Conservation (phyloP, 106 monocot species). For the Acorus calamus region DNA sequence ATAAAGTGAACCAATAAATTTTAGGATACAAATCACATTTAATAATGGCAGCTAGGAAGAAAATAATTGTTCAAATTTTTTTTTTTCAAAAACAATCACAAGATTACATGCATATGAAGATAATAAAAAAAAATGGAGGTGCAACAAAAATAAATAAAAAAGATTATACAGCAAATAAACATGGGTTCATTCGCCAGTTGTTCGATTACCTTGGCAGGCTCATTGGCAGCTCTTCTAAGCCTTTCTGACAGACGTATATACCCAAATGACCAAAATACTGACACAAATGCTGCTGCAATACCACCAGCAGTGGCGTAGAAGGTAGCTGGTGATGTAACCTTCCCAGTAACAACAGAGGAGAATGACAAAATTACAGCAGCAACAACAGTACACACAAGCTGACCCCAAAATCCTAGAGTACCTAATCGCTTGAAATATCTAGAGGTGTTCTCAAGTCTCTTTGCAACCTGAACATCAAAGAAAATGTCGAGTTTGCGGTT, state of each 20-base stretch:
- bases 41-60: no score
- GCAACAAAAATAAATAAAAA: no score
- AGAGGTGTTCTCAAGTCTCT: slow-evolving; percentile 71
- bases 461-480: slow-evolving; percentile 49
- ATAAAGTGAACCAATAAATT: no score
- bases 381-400: slow-evolving; percentile 77
- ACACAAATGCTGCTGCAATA: slow-evolving; percentile 88
- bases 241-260: slow-evolving; percentile 90
- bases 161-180: no score
- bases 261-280: slow-evolving; percentile 95
- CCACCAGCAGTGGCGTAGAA: slow-evolving; percentile 81
- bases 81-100: no score
- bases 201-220: slow-evolving; percentile 65
- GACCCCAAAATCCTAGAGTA: slow-evolving; percentile 86
- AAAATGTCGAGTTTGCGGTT: neutral
- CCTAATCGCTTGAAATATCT: slow-evolving; percentile 84
- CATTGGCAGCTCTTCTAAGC: slow-evolving; percentile 65
- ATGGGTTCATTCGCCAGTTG: no score
- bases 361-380: slow-evolving; percentile 87
- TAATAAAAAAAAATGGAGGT: no score
- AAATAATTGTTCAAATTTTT: no score
- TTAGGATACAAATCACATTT: no score
- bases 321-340: slow-evolving; percentile 70
- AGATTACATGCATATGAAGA: no score
- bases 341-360: slow-evolving; percentile 71